Conservation (phyloP, 2,329 filamentous ascomycete genomes). For the Pleomassaria siparia region DNA sequence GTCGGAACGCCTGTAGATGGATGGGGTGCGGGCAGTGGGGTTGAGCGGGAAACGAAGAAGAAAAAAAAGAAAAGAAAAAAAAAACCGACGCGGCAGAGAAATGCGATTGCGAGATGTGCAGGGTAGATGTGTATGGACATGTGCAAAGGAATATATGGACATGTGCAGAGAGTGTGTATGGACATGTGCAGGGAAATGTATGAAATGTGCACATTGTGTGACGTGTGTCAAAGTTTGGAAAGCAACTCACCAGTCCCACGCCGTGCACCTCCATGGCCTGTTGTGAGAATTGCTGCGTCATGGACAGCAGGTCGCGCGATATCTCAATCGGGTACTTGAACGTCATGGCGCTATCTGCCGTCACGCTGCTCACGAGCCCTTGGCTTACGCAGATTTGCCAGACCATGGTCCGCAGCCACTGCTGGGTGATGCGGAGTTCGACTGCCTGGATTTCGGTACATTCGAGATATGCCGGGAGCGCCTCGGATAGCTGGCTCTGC, state of each 20-base stretch:
- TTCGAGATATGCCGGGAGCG: slow-evolving; percentile 59
- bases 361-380: slow-evolving; percentile 62
- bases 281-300: slow-evolving; percentile 71
- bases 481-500: slow-evolving; percentile 54
- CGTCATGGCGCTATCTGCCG: slow-evolving; percentile 61
- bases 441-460: slow-evolving; percentile 67
- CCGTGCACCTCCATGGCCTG: slow-evolving; percentile 74
- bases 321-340: slow-evolving; percentile 65
- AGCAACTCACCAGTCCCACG: slow-evolving; percentile 70
- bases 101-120: slow-evolving; percentile 11
- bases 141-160: no score
- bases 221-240: no score
- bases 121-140: no score
- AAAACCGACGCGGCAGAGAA: not conserved
- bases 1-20: not conserved
- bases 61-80: slow-evolving; percentile 7
- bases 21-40: not conserved
- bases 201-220: no score
- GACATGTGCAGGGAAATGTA: no score
- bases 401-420: slow-evolving; percentile 71
- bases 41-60: slow-evolving; percentile 1
- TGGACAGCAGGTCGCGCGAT: slow-evolving; percentile 59
- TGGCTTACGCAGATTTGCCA: slow-evolving; percentile 71
- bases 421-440: slow-evolving; percentile 68
- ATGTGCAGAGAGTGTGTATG: no score